Percentiles rank a stretch among this genome's conserved stretches.
These are phyloP conservation scores for Glarea lozoyensis DNA, from an alignment of 495 filamentous ascomycete species.

Conservation along the genomic window DNA sequence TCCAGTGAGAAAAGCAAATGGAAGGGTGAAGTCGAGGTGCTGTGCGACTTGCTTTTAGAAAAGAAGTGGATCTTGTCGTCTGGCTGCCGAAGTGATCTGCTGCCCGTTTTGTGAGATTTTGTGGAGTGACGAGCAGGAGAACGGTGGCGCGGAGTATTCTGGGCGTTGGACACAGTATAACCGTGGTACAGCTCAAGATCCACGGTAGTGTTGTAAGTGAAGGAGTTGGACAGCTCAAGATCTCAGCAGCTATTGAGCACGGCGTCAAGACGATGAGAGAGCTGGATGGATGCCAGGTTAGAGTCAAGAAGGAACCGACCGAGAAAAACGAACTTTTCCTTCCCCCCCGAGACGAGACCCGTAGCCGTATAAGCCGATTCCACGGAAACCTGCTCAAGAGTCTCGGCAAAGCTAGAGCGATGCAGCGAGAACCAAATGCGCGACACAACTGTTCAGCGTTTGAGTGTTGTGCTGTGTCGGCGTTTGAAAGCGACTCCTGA, in stretches of 20 bases:
- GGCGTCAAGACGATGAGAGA: neutral
- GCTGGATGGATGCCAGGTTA: neutral
- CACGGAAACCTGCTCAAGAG: no score
- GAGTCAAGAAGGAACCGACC: constrained; percentile 6
- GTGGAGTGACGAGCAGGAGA: neutral
- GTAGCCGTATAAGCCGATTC: constrained; percentile 16
- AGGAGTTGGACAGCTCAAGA: neutral
- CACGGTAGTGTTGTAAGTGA: neutral
- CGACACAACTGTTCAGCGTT: no score
- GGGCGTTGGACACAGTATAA: neutral
- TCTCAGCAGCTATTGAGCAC: constrained; percentile 1
- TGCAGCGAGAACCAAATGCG: no score
- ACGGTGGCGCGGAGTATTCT: neutral
- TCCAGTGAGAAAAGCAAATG: constrained; percentile 6
- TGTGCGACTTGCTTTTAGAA: constrained; percentile 3
- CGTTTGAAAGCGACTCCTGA: no score
- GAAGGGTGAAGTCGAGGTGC: constrained; percentile 1
- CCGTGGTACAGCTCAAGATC: no score
- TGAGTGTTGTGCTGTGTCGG: no score
- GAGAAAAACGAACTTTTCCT: neutral
- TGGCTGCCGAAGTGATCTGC: constrained; percentile 6
- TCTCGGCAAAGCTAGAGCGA: no score
- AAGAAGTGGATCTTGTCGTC: neutral
- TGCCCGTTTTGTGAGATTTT: constrained; percentile 6
- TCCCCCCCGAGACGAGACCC: constrained; percentile 15